Percentiles rank a stretch among this genome's conserved stretches.
phyloP scores from a whole-genome alignment of 2,329 filamentous ascomycete genomes.

The Emmonsia crescens region DNA sequence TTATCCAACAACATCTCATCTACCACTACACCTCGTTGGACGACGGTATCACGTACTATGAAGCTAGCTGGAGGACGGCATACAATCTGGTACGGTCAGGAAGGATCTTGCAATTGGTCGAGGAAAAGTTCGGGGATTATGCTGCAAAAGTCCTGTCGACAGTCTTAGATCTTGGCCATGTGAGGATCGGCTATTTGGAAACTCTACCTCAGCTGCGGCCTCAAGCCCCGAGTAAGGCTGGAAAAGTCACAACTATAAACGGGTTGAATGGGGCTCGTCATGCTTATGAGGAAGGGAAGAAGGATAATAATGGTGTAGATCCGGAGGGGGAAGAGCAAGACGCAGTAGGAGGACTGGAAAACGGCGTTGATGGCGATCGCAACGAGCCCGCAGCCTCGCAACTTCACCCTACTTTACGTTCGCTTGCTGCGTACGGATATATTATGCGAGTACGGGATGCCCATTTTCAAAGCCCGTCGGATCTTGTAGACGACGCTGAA shows the following conservation, averaged over 20 bases:
- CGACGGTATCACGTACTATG: slow-evolving; percentile 60
- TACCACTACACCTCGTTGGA: slow-evolving; percentile 58
- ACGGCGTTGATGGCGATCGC: slow-evolving; percentile 18
- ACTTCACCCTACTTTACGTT: slow-evolving; percentile 29
- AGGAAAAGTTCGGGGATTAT: slow-evolving; percentile 60
- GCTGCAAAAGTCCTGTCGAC: slow-evolving; percentile 66
- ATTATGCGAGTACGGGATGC: slow-evolving; percentile 30
- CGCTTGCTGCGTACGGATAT: slow-evolving; percentile 32
- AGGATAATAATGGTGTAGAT: slow-evolving; percentile 5
- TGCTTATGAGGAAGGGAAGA: slow-evolving; percentile 14
- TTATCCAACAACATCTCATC: slow-evolving; percentile 80
- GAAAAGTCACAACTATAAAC: slow-evolving; percentile 15
- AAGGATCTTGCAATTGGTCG: slow-evolving; percentile 67
- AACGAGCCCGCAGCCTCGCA: slow-evolving; percentile 14
- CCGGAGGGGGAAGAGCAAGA: slow-evolving; percentile 15
- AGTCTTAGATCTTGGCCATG: slow-evolving; percentile 66
- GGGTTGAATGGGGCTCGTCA: slow-evolving; percentile 15
- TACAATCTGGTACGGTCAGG: slow-evolving; percentile 74
- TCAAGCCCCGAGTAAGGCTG: slow-evolving; percentile 5
- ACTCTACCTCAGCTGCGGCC: slow-evolving; percentile 26
- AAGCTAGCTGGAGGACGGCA: slow-evolving; percentile 67
- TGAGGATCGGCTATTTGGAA: slow-evolving; percentile 42
- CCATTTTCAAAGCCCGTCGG: slow-evolving; percentile 32
- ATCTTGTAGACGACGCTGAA: slow-evolving; percentile 30
- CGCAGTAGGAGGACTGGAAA: slow-evolving; percentile 6